Evolutionary conservation across 2,329 filamentous ascomycete genomes (phyloP).

Genomic region (Trichoderma polysporum): DNA sequence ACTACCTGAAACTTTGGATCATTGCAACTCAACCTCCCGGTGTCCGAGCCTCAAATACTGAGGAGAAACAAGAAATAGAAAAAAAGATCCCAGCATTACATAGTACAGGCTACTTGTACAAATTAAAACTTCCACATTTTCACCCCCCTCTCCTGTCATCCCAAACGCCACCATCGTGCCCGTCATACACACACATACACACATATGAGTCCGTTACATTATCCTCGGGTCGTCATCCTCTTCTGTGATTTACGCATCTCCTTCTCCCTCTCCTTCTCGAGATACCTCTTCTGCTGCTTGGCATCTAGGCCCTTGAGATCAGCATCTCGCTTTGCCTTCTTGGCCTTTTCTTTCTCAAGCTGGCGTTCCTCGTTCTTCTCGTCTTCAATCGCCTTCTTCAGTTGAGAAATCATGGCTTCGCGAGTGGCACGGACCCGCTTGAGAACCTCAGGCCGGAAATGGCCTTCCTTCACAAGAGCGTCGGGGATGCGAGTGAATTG

Average conservation of each 20-base stretch:
- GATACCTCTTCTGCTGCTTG: slow-evolving; percentile 81
- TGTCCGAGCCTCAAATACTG: background rate
- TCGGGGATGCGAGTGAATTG: slow-evolving; percentile 86
- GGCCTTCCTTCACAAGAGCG: slow-evolving; percentile 69
- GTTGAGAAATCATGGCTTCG: slow-evolving; percentile 75
- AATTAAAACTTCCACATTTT: background rate
- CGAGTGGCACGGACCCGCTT: slow-evolving; percentile 80
- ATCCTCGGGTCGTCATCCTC: slow-evolving; percentile 55
- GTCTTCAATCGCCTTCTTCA: slow-evolving; percentile 77
- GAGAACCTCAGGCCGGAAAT: slow-evolving; percentile 87
- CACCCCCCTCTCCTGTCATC: background rate
- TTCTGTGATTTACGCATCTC: slow-evolving; percentile 58
- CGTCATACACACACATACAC: background rate
- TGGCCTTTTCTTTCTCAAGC: slow-evolving; percentile 69
- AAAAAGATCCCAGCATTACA: slow-evolving; percentile 14
- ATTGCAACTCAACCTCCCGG: background rate
- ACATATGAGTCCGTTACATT: slow-evolving; percentile 36
- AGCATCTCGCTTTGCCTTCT: slow-evolving; percentile 86
- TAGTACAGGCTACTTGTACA: slow-evolving; percentile 22
- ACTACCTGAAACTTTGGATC: background rate
- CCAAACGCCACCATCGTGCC: background rate
- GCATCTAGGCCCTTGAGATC: slow-evolving; percentile 74
- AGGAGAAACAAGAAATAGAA: background rate
- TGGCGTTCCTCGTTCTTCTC: slow-evolving; percentile 77
- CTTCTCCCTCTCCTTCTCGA: slow-evolving; percentile 78